phyloP scores from a whole-genome alignment of 768 basidiomycete genomes.

The Phlebiopsis gigantea region DNA sequence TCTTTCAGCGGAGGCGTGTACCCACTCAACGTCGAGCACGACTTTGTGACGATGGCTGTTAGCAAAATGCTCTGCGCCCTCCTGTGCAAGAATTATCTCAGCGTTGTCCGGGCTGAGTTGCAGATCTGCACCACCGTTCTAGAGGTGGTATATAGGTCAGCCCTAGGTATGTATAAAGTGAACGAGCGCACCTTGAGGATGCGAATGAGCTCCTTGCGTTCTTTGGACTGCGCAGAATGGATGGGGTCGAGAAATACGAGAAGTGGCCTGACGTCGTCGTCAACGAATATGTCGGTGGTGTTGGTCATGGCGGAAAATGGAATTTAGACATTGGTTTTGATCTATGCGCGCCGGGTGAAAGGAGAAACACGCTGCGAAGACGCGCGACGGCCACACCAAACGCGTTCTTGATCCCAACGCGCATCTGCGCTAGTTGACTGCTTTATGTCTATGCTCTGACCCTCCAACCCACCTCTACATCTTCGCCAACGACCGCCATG shows the following conservation, averaged over 20 bases:
- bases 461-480: not conserved
- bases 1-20: slow-evolving; percentile 36
- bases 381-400: slow-evolving; percentile 4
- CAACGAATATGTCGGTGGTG: not conserved
- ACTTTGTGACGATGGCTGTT: slow-evolving; percentile 52
- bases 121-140: not conserved
- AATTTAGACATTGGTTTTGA: not conserved
- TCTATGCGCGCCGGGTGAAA: not conserved
- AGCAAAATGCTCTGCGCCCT: slow-evolving; percentile 47
- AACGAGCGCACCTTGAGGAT: not conserved
- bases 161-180: not conserved
- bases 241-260: not conserved
- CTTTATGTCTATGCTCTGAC: not conserved
- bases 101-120: not conserved
- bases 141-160: not conserved
- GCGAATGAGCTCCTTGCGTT: not conserved
- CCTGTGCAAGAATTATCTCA: slow-evolving; percentile 56
- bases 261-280: not conserved
- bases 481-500: slow-evolving; percentile 25
- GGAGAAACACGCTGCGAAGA: not conserved
- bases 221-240: not conserved
- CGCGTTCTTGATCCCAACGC: slow-evolving; percentile 7
- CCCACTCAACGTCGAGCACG: slow-evolving; percentile 53
- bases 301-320: not conserved
- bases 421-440: not conserved